phyloP scores from a whole-genome alignment of 352 stramenopile species.

The Pythium oligandrum region DNA sequence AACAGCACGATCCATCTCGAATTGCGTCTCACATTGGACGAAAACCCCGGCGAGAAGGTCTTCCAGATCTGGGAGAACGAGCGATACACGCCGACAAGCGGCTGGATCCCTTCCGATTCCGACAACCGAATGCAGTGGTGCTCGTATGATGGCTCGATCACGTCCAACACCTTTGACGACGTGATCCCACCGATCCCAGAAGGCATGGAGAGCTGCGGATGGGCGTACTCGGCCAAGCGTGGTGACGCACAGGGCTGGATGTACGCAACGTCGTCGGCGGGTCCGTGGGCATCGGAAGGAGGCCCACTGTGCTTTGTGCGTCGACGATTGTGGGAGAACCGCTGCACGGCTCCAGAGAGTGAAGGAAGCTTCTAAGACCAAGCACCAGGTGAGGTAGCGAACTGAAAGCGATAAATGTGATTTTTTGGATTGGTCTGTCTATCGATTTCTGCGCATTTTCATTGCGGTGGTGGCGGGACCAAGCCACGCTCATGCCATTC shows the following conservation, averaged over 20 bases:
- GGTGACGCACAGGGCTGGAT: slow-evolving; percentile 35
- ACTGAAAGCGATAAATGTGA: background rate
- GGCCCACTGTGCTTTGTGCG: slow-evolving; percentile 18
- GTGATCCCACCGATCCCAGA: slow-evolving; percentile 17
- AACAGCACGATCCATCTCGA: slow-evolving; percentile 16
- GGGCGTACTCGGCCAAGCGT: slow-evolving; percentile 25
- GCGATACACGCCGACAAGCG: slow-evolving; percentile 15
- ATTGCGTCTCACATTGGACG: slow-evolving; percentile 17
- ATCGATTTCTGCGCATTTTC: background rate
- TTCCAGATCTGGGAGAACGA: slow-evolving; percentile 43
- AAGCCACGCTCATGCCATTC: background rate
- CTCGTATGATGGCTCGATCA: slow-evolving; percentile 20
- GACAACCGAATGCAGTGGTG: slow-evolving; percentile 18
- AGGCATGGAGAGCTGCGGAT: slow-evolving; percentile 16
- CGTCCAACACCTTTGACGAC: slow-evolving; percentile 18
- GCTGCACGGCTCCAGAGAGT: background rate
- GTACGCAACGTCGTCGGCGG: slow-evolving; percentile 28
- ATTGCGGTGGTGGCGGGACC: slow-evolving; percentile 9
- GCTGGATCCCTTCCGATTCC: slow-evolving; percentile 20
- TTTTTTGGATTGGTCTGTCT: too few species aligned
- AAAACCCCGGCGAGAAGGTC: slow-evolving; percentile 10
- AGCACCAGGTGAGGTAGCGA: slow-evolving; percentile 3
- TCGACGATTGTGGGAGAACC: slow-evolving; percentile 22
- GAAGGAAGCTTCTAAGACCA: background rate
- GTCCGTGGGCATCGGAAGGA: slow-evolving; percentile 27